Base-by-base conservation (phyloP, 108 stramenopile genomes). In the Parietichytrium sp. region DNA sequence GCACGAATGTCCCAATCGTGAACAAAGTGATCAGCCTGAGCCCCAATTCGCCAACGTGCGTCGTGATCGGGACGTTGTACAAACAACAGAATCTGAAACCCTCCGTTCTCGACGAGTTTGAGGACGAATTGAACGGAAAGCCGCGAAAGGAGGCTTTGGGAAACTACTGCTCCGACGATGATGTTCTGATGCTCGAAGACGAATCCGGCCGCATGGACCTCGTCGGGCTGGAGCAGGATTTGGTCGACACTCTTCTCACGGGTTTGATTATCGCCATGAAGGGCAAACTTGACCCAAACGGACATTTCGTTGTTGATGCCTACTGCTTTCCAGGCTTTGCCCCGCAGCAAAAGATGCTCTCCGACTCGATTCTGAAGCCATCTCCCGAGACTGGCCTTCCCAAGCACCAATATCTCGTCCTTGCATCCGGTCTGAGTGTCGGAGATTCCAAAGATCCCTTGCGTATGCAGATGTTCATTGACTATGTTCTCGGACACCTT, bases 81-180 rank as follows among this genome's bases (percentile, higher is more conserved):
- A 85, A 85, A 79, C 38, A 61, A 20, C 84, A 86, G 87, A 30
- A 42, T 38, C 55, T 84, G 23, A 48, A 85, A 38, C 88, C 87
- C 1, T 84, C 81, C 49, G 80, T 89, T 18, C 52, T 90, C 23
- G 87, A 81, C 25, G 88, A 88, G 81, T 89, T 87, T 55, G 29
- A 42, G 8, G 79, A 77, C 12, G 85, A 87, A 29, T 45, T 84
- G 2, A 77, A 52, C 36, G 80, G 49, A 47, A 48, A 72, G 47
- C 8, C 48, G 31, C 27, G 47, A 3, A 29, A 6, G 7, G 31
- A 83, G 13, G 4, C 36, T 0, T 2, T 72, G n/a, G 79, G 85
- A 27, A 85, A 84, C 54, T 89, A 79, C 49, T 29, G 51, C 61
- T 49, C 82, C 20, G 81, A 54, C 4, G 88, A 89, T 12, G 89